Conservation (phyloP, 208 protist species). For the Wallacemonas collosoma region DNA sequence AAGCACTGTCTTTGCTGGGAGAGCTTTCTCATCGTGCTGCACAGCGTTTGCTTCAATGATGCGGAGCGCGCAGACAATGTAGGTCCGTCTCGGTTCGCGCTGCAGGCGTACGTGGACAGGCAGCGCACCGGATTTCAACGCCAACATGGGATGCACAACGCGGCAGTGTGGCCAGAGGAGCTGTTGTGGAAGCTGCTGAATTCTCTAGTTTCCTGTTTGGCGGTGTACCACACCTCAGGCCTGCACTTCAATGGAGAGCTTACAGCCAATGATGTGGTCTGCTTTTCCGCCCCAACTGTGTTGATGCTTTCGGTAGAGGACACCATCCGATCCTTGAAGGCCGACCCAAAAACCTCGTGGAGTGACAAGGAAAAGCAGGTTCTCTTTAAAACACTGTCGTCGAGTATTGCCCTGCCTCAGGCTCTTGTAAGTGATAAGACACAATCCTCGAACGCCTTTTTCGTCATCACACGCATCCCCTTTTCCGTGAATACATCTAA, state of each 20-base stretch:
- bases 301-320: constrained; percentile 18
- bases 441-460: constrained; percentile 2
- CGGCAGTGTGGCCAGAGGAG: constrained; percentile 66
- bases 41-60: constrained; percentile 14
- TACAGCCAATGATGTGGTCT: constrained; percentile 62
- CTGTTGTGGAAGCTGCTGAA: constrained; percentile 74
- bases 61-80: background rate
- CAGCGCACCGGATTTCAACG: background rate
- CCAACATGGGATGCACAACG: constrained; percentile 2
- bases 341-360: background rate
- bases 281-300: constrained; percentile 44
- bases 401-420: constrained; percentile 4
- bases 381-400: background rate
- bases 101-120: constrained; percentile 17
- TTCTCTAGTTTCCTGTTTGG: constrained; percentile 59
- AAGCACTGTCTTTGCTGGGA: constrained; percentile 3
- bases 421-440: background rate
- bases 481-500: background rate
- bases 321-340: background rate
- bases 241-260: constrained; percentile 72
- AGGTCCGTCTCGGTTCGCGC: background rate
- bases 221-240: constrained; percentile 59
- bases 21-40: constrained; percentile 9
- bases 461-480: constrained; percentile 4
- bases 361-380: constrained; percentile 5